phyloP scores from a whole-genome alignment of 2,329 filamentous ascomycete genomes.

The Pseudogymnoascus sp. region DNA sequence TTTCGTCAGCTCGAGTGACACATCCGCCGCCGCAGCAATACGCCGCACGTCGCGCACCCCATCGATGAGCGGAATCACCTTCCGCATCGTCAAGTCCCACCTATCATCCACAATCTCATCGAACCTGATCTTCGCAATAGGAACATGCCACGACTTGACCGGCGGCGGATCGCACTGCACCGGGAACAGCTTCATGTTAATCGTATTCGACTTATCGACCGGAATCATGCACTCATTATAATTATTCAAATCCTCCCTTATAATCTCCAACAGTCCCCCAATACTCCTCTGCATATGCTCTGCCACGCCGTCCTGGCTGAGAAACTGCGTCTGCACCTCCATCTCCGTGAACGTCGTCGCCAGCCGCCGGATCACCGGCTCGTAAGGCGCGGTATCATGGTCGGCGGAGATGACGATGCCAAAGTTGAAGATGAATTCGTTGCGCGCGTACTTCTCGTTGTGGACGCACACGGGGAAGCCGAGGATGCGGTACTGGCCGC shows the following conservation, averaged over 20 bases:
- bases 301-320: conserved; percentile 43
- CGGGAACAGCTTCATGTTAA: conserved; percentile 94
- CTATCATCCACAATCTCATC: conserved; percentile 54
- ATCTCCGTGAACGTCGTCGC: conserved; percentile 79
- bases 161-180: conserved; percentile 67
- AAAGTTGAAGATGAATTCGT: conserved; percentile 98
- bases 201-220: conserved; percentile 79
- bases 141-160: conserved; percentile 84
- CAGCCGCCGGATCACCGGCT: conserved; percentile 76
- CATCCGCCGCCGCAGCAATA: conserved; percentile 77
- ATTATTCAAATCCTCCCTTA: conserved; percentile 83
- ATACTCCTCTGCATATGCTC: conserved; percentile 56
- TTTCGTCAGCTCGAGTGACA: conserved; percentile 77
- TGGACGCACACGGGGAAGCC: conserved; percentile 85
- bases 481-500: conserved; percentile 65
- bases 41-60: conserved; percentile 82
- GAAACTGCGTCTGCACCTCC: conserved; percentile 82
- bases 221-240: conserved; percentile 99
- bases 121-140: conserved; percentile 63
- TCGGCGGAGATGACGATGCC: conserved; percentile 68
- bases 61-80: conserved; percentile 79
- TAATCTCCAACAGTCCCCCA: conserved; percentile 72
- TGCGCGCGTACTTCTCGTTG: conserved; percentile 73
- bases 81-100: conserved; percentile 68
- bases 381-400: conserved; percentile 67